A percentile compares a stretch with the other conserved stretches of the same genome.
Conservation (phyloP, 192 early-diverging fungal genomes). For the Coemansia sp. region DNA sequence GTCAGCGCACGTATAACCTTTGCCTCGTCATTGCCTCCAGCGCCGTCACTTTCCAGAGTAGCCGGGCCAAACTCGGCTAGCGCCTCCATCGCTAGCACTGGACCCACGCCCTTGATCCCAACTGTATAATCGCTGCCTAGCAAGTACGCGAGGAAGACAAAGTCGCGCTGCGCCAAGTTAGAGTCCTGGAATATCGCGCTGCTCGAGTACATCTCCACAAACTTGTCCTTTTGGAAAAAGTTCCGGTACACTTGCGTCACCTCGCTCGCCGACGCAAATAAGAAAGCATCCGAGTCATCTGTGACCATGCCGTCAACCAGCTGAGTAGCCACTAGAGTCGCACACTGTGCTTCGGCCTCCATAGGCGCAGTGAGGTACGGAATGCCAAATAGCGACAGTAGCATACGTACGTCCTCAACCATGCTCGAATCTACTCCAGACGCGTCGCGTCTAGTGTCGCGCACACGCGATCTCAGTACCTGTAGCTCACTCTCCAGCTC, state of each 20-base stretch:
- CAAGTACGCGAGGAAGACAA: conserved; percentile 86
- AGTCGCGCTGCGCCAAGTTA: conserved; percentile 66
- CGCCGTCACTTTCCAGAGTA: conserved; percentile 7
- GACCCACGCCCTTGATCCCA: conserved; percentile 86
- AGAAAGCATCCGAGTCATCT: conserved; percentile 96
- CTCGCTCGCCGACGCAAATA: conserved; percentile 76
- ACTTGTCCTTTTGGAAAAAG: conserved; percentile 90
- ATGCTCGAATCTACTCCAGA: conserved; percentile 47
- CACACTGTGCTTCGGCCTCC: conserved; percentile 99
- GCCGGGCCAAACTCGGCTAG: conserved; percentile 70
- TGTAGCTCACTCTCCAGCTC: conserved; percentile 43
- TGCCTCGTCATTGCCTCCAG: conserved; percentile 25
- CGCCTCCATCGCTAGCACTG: conserved; percentile 89
- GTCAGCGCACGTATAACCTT: conserved; percentile 30
- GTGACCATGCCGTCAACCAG: conserved; percentile 96
- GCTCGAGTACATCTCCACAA: conserved; percentile 82
- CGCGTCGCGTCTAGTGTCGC: conserved; percentile 38
- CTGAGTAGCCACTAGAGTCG: conserved; percentile 59
- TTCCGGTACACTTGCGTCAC: conserved; percentile 77
- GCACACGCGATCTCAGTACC: conserved; percentile 35
- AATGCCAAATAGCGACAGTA: conserved; percentile 90
- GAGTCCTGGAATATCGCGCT: conserved; percentile 70
- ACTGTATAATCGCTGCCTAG: conserved; percentile 98
- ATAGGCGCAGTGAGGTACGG: conserved; percentile 92
- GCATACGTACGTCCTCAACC: conserved; percentile 63